Conservation (phyloP, 116 monocot genomes). For the Cymodocea nodosa region DNA sequence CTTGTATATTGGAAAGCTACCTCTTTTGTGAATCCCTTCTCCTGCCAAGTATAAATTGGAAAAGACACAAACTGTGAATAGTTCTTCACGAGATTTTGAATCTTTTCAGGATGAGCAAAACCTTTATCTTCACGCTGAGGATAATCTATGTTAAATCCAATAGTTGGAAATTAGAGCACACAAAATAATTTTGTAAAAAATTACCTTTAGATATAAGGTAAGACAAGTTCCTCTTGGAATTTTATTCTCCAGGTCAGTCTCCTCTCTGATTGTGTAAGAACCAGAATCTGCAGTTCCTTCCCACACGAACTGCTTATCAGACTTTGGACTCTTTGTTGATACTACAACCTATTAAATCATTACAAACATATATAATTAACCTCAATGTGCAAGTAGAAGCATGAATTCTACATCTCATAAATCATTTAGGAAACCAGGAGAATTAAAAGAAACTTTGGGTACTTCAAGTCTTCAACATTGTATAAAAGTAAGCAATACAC, state of each 20-base stretch:
- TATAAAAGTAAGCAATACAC: no score
- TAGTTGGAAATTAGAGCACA: no score
- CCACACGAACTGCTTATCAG: constrained; percentile 94
- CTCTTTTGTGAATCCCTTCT: constrained; percentile 95
- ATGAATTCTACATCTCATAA: no score
- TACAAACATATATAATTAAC: background rate
- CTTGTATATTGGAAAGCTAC: constrained; percentile 9
- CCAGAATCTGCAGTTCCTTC: constrained; percentile 85
- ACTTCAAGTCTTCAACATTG: no score
- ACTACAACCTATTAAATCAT: constrained; percentile 53
- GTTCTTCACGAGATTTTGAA: constrained; percentile 93
- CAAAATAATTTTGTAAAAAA: background rate
- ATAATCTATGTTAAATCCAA: constrained; percentile 1
- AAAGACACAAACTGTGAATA: constrained; percentile 98
- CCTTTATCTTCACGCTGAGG: constrained; percentile 78
- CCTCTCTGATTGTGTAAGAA: constrained; percentile 87
- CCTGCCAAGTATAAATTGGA: constrained; percentile 95
- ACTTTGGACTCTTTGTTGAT: constrained; percentile 93
- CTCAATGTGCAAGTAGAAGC: no score
- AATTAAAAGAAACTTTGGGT: no score
- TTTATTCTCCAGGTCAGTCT: constrained; percentile 65
- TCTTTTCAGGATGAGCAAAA: constrained; percentile 91
- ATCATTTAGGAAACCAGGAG: no score
- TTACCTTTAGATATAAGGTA: constrained; percentile 76
- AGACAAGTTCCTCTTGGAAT: constrained; percentile 69